Conservation (phyloP, 2,329 filamentous ascomycete species). For the Alternaria brassicicola region DNA sequence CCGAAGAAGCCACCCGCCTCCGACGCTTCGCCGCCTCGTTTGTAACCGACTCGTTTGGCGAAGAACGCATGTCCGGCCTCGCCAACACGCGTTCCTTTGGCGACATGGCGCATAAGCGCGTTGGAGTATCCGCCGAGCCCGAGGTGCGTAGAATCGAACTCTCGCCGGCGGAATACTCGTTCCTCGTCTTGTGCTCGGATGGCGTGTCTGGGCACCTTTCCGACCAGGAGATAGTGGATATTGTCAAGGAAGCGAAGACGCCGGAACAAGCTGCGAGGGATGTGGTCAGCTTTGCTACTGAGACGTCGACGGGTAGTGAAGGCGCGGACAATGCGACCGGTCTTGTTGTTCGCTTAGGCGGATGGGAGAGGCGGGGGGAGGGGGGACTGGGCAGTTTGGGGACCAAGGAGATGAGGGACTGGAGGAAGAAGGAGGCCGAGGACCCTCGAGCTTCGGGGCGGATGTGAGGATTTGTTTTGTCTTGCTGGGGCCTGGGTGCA, state of each 20-base stretch:
- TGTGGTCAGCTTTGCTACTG: constrained; percentile 86
- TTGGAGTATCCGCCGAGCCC: constrained; percentile 93
- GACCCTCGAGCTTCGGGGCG: constrained; percentile 78
- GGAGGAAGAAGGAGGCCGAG: constrained; percentile 76
- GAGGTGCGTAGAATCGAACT: constrained; percentile 83
- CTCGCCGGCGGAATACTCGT: constrained; percentile 82
- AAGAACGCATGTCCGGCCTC: constrained; percentile 90
- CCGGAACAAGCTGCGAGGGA: constrained; percentile 82
- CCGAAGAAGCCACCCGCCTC: constrained; percentile 80
- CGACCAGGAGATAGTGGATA: constrained; percentile 95
- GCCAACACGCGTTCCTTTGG: constrained; percentile 95
- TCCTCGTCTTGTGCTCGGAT: constrained; percentile 86
- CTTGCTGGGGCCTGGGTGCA: not conserved
- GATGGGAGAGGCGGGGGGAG: constrained; percentile 74
- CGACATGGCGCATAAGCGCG: constrained; percentile 87
- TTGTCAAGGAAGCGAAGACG: constrained; percentile 90
- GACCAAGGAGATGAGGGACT: constrained; percentile 90
- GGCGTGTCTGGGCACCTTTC: constrained; percentile 84
- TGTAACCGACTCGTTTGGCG: constrained; percentile 94
- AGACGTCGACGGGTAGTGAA: constrained; percentile 65
- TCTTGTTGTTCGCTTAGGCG: constrained; percentile 66
- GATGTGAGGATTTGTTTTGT: constrained; percentile 48
- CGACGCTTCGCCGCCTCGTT: constrained; percentile 86
- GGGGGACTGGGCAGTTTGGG: constrained; percentile 87
- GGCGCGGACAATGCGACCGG: constrained; percentile 68